phyloP scores from a whole-genome alignment of 192 early-diverging fungal genomes.

The Glomus cerebriforme region DNA sequence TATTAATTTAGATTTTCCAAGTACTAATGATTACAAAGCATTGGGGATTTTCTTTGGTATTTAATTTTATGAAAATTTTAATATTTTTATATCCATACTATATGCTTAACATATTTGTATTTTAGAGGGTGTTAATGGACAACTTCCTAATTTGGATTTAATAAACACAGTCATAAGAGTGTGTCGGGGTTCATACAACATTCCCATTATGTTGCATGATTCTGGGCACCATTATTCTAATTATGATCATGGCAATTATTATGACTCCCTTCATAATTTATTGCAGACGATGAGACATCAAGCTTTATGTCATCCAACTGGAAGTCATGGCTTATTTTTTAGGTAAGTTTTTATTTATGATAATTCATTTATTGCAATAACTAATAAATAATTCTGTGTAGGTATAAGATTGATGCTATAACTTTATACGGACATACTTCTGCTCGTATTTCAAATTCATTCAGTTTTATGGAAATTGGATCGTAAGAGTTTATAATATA shows the following conservation, averaged over 20 bases:
- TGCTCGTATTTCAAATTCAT: slow-evolving; percentile 39
- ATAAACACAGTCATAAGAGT: slow-evolving; percentile 74
- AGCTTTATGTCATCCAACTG: slow-evolving; percentile 66
- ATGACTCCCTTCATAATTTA: slow-evolving; percentile 48
- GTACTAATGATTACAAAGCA: slow-evolving; percentile 58
- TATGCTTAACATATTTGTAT: background rate
- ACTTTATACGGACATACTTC: slow-evolving; percentile 58
- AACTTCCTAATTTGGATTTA: slow-evolving; percentile 90
- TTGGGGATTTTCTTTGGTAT: slow-evolving; percentile 77
- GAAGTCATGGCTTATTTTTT: slow-evolving; percentile 70
- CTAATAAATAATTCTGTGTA: slow-evolving; percentile 4
- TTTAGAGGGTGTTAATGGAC: slow-evolving; percentile 83
- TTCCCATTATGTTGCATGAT: slow-evolving; percentile 65
- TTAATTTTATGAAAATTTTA: background rate
- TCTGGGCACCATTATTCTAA: slow-evolving; percentile 30
- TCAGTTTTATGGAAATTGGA: slow-evolving; percentile 53
- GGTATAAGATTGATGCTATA: slow-evolving; percentile 80
- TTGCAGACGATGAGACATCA: slow-evolving; percentile 64
- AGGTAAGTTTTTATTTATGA: slow-evolving; percentile 43
- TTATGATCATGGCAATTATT: slow-evolving; percentile 46
- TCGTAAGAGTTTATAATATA: slow-evolving; percentile 40
- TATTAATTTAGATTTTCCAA: slow-evolving; percentile 82
- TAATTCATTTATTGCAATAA: background rate
- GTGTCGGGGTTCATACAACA: slow-evolving; percentile 49
- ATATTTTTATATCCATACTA: background rate